Conservation (phyloP, 768 basidiomycete genomes). For the Termitomyces sp. region DNA sequence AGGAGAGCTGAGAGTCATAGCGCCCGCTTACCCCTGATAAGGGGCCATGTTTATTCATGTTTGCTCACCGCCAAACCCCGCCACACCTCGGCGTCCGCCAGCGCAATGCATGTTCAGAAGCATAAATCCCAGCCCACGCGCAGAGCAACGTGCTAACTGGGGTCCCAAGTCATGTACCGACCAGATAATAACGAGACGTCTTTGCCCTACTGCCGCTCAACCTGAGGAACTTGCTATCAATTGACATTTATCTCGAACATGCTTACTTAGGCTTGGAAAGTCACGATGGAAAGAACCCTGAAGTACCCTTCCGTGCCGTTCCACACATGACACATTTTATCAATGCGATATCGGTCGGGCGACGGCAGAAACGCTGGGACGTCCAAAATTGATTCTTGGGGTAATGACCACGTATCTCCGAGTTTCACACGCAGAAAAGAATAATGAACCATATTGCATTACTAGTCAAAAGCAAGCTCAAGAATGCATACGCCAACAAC, state of each 20-base stretch:
- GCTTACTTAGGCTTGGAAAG: not conserved
- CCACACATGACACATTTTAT: not conserved
- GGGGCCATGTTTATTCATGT: conserved; percentile 24
- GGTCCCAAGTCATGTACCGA: too few species aligned
- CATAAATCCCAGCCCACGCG: not conserved
- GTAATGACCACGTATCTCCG: not conserved
- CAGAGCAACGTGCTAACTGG: not conserved
- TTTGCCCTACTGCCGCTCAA: not conserved
- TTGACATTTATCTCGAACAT: not conserved
- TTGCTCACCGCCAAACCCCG: conserved; percentile 18
- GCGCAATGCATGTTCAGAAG: not conserved
- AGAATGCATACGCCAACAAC: too few species aligned
- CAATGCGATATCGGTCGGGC: too few species aligned
- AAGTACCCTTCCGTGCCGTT: not conserved
- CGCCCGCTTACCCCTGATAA: conserved; percentile 17
- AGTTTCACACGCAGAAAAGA: not conserved
- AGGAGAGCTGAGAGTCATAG: conserved; percentile 15
- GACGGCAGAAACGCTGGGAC: not conserved
- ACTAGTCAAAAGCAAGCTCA: not conserved
- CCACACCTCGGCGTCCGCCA: not conserved
- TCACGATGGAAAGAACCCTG: not conserved
- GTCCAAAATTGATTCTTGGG: not conserved
- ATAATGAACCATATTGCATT: not conserved
- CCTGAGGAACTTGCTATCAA: not conserved
- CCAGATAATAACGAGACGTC: not conserved